phyloP scores from a whole-genome alignment of 176 grass and related monocot genomes.

The bread wheat (Triticum aestivum) region DNA sequence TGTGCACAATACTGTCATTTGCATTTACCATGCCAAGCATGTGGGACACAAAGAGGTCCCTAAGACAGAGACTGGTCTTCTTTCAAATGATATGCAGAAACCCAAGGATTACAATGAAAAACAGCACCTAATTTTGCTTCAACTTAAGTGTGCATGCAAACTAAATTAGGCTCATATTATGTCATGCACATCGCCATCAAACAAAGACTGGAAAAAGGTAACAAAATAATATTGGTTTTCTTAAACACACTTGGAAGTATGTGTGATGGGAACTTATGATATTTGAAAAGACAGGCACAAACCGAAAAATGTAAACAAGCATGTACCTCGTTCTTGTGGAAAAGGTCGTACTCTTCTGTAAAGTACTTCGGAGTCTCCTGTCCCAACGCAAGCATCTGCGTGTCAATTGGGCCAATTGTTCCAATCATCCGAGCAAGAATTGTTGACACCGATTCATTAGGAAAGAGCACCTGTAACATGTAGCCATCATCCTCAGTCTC shows the following conservation, averaged over 20 bases:
- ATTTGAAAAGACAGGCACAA: slow-evolving; percentile 4
- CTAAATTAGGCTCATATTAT: neutral
- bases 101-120: neutral
- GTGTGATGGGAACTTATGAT: neutral
- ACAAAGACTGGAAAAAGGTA: slow-evolving; percentile 1
- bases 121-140: neutral
- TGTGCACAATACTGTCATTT: neutral
- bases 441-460: slow-evolving; percentile 77
- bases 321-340: slow-evolving; percentile 79
- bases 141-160: neutral
- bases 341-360: slow-evolving; percentile 79
- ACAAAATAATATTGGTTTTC: neutral
- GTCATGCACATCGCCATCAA: neutral
- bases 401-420: slow-evolving; percentile 86
- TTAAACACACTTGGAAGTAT: neutral
- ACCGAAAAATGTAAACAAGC: slow-evolving; percentile 17
- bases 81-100: neutral
- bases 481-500: neutral
- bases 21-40: slow-evolving; percentile 15
- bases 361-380: slow-evolving; percentile 83
- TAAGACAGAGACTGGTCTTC: slow-evolving; percentile 5
- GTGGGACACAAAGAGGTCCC: neutral
- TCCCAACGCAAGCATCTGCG: slow-evolving; percentile 79
- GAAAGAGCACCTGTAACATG: slow-evolving; percentile 84
- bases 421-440: slow-evolving; percentile 98